A percentile compares a stretch with the other conserved stretches of the same genome.
Evolutionary conservation across 1,284 basidiomycete genomes (phyloP).

Genomic region (Malassezia nana): DNA sequence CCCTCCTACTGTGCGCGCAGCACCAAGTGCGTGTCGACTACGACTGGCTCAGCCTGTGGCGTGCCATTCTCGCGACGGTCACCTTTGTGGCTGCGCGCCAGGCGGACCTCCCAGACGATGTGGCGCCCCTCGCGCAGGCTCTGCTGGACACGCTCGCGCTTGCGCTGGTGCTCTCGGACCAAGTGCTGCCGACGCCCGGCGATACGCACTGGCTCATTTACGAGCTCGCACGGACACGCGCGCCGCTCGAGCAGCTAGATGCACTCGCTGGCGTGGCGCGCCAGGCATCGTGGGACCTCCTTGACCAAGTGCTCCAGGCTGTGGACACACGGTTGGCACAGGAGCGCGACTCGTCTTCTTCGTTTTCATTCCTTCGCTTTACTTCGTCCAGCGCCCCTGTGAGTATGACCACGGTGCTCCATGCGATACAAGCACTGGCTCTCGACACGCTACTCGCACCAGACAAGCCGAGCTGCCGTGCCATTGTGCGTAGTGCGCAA

Average conservation of each 20-base stretch:
- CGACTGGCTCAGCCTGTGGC: conserved; percentile 37
- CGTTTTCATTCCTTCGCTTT: conserved; percentile 12
- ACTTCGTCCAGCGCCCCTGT: conserved; percentile 12
- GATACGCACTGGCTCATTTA: conserved; percentile 33
- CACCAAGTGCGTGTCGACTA: conserved; percentile 30
- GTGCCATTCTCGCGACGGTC: conserved; percentile 23
- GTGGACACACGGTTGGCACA: conserved; percentile 25
- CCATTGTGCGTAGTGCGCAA: conserved; percentile 1
- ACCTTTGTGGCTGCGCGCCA: conserved; percentile 25
- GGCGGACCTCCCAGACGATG: conserved; percentile 22
- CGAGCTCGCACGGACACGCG: conserved; percentile 27
- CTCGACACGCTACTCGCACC: conserved; percentile 22
- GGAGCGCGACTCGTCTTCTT: conserved; percentile 13
- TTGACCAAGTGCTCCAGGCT: conserved; percentile 22
- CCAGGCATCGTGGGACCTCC: conserved; percentile 19
- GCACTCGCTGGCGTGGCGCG: conserved; percentile 1
- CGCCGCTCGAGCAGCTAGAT: conserved; percentile 19
- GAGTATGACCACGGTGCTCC: conserved; percentile 22
- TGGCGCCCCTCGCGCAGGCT: conserved; percentile 21
- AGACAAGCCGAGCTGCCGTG: conserved; percentile 8
- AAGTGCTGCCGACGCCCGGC: conserved; percentile 22
- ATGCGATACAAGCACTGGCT: conserved; percentile 28
- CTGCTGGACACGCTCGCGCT: conserved; percentile 27
- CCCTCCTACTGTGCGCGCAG: conserved; percentile 23
- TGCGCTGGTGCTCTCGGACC: conserved; percentile 27